Base-by-base conservation (phyloP, 1,284 basidiomycete genomes). In the Boletus calvinii region DNA sequence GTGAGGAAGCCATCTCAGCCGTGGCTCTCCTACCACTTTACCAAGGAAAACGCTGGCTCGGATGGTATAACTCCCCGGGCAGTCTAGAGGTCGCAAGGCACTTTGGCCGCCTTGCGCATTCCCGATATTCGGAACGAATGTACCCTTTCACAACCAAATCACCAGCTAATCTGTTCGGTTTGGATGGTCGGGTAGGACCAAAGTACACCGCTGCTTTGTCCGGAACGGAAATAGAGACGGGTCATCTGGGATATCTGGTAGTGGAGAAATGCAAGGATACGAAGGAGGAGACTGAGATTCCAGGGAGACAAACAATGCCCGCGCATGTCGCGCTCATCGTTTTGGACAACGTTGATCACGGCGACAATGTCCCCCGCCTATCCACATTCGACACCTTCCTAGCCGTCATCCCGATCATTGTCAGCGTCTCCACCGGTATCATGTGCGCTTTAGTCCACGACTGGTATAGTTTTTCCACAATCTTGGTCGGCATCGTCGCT, bases 41-140 rank as follows among this genome's bases (percentile, higher is more conserved):
- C 47, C 54, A 56, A 32, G 60, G 59, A 6, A 62, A 63, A 39
- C 66, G 57, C n/a, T 70, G 69, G 64, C 46, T 71, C 5, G 70
- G 70, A 10, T 69, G 68, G 67, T 71, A 69, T 41, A 71, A 71
- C 35, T 55, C 70, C 9, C 66, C 70, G 0, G 67, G 69, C 6
- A 66, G 65, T 37, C 55, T 68, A 24, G 42, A 53, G 1, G 58
- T 71, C 9, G 67, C 68, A 20, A 63, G 60, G 45, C 56, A 54
- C 34, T 69, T 65, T 26, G 65, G 60, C 13, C 54, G 53, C 13
- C 54, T 68, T 12, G 64, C 66, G 0, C 55, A 53, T 18, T 62
- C 64, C n/a, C 53, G 54, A 11, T 37, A 68, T 36, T 70, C 65
- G 65, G 44, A 55, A 39, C 56, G 57, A 0, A 20, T 67, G 15